Percentiles rank a stretch among this genome's conserved stretches.
Evolutionary conservation across 148 eudicot genomes (phyloP).

Genomic region (Oxyria digyna): DNA sequence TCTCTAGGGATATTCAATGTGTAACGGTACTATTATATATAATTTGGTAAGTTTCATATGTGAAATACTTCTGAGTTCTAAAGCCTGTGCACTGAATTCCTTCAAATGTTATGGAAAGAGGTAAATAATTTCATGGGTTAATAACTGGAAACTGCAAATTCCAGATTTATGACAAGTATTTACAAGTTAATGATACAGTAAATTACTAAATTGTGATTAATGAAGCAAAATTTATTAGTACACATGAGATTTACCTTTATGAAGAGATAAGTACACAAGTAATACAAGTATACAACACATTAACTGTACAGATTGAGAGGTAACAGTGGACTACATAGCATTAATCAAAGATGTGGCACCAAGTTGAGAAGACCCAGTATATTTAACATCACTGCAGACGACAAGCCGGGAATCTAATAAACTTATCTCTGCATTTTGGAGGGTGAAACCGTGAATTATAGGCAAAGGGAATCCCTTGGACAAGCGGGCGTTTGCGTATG

Average conservation of each 20-base stretch:
- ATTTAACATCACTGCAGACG: constrained; percentile 48
- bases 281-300: neutral
- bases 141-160: neutral
- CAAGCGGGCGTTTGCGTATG: constrained; percentile 49
- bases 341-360: neutral
- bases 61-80: no score
- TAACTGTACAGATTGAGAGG: neutral
- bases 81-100: no score
- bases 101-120: no score
- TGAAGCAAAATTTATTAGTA: neutral
- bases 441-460: constrained; percentile 54
- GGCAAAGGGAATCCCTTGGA: constrained; percentile 62
- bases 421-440: constrained; percentile 41
- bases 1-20: no score
- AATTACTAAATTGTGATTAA: neutral
- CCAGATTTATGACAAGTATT: neutral
- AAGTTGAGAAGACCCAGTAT: constrained; percentile 3
- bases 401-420: constrained; percentile 29
- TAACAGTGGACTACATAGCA: neutral
- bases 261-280: neutral
- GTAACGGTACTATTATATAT: no score
- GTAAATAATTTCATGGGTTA: no score
- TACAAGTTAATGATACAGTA: neutral
- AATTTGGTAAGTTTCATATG: no score
- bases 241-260: neutral